Conservation (phyloP, 1,139 yeast genomes). For the Debaryomyces nepalensis region DNA sequence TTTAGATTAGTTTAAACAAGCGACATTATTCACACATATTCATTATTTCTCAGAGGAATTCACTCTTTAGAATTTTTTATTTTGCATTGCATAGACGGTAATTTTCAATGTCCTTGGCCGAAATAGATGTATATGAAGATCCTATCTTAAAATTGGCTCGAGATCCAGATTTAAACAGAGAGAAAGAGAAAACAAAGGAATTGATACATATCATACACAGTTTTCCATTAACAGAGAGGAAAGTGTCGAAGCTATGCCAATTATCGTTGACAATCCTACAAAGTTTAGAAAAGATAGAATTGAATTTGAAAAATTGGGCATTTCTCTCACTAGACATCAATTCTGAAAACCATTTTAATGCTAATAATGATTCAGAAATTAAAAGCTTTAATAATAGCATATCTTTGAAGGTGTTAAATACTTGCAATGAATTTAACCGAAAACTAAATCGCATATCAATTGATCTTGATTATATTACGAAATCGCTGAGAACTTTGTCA, state of each 20-base stretch:
- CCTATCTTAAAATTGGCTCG: conserved; percentile 52
- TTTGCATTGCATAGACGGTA: conserved; percentile 3
- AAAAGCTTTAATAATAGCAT: conserved; percentile 51
- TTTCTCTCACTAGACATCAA: conserved; percentile 59
- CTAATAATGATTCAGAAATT: conserved; percentile 32
- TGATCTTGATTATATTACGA: conserved; percentile 53
- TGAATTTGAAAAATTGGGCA: conserved; percentile 58
- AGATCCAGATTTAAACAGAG: conserved; percentile 54
- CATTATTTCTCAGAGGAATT: neutral
- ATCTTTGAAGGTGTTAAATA: conserved; percentile 52
- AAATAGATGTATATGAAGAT: conserved; percentile 42
- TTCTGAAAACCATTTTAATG: conserved; percentile 44
- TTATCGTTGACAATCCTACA: conserved; percentile 52
- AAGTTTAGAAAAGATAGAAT: conserved; percentile 54
- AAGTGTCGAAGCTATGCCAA: conserved; percentile 56
- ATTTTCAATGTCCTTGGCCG: conserved; percentile 21
- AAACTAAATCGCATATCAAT: conserved; percentile 45
- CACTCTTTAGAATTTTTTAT: neutral
- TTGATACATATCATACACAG: conserved; percentile 47
- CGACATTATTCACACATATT: neutral
- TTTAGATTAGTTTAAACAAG: too few relatives aligned
- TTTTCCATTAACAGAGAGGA: conserved; percentile 48
- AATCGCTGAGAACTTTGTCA: conserved; percentile 43
- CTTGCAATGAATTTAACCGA: conserved; percentile 52
- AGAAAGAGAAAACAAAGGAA: conserved; percentile 45